Percentiles rank a stretch among this genome's conserved stretches.
These are phyloP conservation scores for Dioscorea cayenensis DNA, from an alignment of 116 monocot species.

Conservation along the genomic window DNA sequence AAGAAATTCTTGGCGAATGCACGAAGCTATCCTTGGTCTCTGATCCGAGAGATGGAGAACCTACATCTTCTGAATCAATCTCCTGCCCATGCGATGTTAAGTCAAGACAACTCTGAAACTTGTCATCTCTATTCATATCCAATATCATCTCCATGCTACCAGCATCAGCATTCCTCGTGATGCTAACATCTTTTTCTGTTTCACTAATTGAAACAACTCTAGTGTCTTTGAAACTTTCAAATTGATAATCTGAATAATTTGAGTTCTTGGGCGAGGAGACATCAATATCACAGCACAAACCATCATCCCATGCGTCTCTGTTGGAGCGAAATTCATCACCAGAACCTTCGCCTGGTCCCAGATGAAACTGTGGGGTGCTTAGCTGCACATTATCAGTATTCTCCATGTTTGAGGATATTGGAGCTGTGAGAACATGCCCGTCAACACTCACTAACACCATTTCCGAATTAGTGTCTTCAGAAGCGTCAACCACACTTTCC, in stretches of 20 bases:
- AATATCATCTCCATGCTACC: slow-evolving; percentile 13
- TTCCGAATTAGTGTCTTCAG: slow-evolving; percentile 62
- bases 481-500: slow-evolving; percentile 59
- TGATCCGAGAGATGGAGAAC: slow-evolving; percentile 1
- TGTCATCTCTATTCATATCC: slow-evolving; percentile 36
- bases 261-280: slow-evolving; percentile 13
- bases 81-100: slow-evolving; percentile 28
- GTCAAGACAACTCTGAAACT: slow-evolving; percentile 68
- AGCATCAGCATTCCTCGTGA: slow-evolving; percentile 2
- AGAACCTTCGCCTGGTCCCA: slow-evolving; percentile 77
- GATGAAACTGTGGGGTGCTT: slow-evolving; percentile 76
- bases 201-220: slow-evolving; percentile 4
- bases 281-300: slow-evolving; percentile 44
- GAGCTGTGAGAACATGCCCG: slow-evolving; percentile 91
- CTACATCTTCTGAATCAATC: slow-evolving; percentile 8
- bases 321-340: slow-evolving; percentile 39
- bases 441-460: slow-evolving; percentile 87
- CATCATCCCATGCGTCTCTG: slow-evolving; percentile 54
- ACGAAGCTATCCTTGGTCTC: slow-evolving; percentile 11
- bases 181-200: slow-evolving; percentile 13
- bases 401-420: slow-evolving; percentile 56
- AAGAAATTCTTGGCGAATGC: slow-evolving; percentile 10
- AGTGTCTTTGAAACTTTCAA: slow-evolving; percentile 6
- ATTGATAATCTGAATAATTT: slow-evolving; percentile 12
- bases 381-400: slow-evolving; percentile 49